Percentiles rank a stretch among this genome's conserved stretches.
Evolutionary conservation across 1,284 basidiomycete species (phyloP).

Genomic region (Pascua sp.): DNA sequence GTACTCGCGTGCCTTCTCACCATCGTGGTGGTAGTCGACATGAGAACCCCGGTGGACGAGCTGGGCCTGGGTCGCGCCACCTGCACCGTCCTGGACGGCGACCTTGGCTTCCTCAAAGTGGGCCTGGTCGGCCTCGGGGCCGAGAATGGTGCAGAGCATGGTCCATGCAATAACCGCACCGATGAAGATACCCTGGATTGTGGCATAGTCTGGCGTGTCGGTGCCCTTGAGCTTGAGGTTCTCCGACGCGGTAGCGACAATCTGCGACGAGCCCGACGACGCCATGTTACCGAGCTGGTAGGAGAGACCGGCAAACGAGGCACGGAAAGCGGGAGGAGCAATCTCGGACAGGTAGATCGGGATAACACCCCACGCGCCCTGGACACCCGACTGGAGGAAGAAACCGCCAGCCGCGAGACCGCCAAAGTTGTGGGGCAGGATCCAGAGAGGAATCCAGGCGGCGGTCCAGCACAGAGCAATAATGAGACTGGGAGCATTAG

Average conservation of each 20-base stretch:
- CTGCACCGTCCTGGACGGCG: conserved; percentile 72
- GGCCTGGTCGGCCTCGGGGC: conserved; percentile 60
- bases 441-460: conserved; percentile 65
- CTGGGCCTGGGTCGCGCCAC: conserved; percentile 32
- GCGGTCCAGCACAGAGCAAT: conserved; percentile 56
- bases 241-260: conserved; percentile 70
- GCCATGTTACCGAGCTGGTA: conserved; percentile 78
- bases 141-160: conserved; percentile 51
- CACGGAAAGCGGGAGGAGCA: conserved; percentile 77
- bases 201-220: conserved; percentile 74
- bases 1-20: too few species aligned
- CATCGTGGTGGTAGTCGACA: too few species aligned
- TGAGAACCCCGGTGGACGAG: conserved; percentile 6
- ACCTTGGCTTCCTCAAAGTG: conserved; percentile 79
- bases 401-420: conserved; percentile 43
- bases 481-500: conserved; percentile 20
- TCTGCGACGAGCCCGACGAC: conserved; percentile 80
- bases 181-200: conserved; percentile 80
- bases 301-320: conserved; percentile 85
- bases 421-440: conserved; percentile 58
- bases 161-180: conserved; percentile 54
- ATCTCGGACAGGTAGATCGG: conserved; percentile 72
- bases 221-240: conserved; percentile 42
- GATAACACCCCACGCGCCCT: conserved; percentile 58
- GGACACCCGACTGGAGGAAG: conserved; percentile 78